Conservation (phyloP, 1,139 yeast genomes). For the Hyphopichia wangnamkhiaoensis region DNA sequence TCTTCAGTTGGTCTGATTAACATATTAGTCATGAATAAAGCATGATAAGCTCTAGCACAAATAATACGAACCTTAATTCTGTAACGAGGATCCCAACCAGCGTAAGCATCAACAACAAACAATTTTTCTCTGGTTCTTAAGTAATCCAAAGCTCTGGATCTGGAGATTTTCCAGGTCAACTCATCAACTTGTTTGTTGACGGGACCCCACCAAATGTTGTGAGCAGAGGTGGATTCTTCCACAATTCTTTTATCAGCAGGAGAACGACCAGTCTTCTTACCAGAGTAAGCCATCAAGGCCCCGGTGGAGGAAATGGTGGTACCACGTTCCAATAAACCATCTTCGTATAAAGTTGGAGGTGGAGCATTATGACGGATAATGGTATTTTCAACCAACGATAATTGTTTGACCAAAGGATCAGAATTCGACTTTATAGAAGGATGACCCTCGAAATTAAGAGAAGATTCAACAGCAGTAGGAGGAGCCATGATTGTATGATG, state of each 20-base stretch:
- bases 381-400: slow-evolving; percentile 49
- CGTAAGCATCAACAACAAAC: slow-evolving; percentile 94
- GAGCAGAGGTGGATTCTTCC: slow-evolving; percentile 82
- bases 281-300: slow-evolving; percentile 94
- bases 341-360: slow-evolving; percentile 91
- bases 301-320: slow-evolving; percentile 94
- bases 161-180: slow-evolving; percentile 92
- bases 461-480: slow-evolving; percentile 51
- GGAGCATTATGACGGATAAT: slow-evolving; percentile 84
- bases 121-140: slow-evolving; percentile 94
- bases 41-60: slow-evolving; percentile 98
- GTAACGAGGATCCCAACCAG: slow-evolving; percentile 99
- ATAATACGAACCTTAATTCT: slow-evolving; percentile 95
- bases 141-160: slow-evolving; percentile 96
- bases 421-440: slow-evolving; percentile 43
- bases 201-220: slow-evolving; percentile 99
- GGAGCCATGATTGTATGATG: slow-evolving; percentile 36
- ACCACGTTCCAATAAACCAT: slow-evolving; percentile 86
- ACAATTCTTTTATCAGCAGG: slow-evolving; percentile 98
- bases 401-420: slow-evolving; percentile 48
- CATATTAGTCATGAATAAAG: slow-evolving; percentile 97
- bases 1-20: slow-evolving; percentile 91
- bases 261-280: slow-evolving; percentile 95
- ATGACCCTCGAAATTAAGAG: slow-evolving; percentile 45
- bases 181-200: slow-evolving; percentile 95